Evolutionary conservation across 108 stramenopile species (phyloP), one percentile per base, ranked within the genome.

Genomic region (Pseudonitzschia multistriata): DNA sequence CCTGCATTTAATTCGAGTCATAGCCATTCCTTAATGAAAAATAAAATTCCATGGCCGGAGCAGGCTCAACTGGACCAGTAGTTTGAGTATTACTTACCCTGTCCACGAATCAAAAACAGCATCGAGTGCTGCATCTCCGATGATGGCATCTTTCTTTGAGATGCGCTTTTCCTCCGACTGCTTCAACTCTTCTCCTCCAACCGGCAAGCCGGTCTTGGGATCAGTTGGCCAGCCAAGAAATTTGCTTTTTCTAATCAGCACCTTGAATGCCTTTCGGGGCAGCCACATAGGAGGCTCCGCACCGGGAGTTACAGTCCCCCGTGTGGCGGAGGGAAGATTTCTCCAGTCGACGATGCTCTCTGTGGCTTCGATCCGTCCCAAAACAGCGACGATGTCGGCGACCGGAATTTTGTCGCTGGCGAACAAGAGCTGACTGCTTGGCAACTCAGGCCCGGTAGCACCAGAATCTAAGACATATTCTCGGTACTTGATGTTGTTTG

Each of bases 41-140:
- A n/a, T n/a, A n/a, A n/a, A n/a, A n/a, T n/a, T n/a, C n/a, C n/a
- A n/a, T n/a, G n/a, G n/a, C n/a, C n/a, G n/a, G n/a, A n/a, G n/a
- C n/a, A n/a, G n/a, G n/a, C n/a, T n/a, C n/a, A n/a, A n/a, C n/a
- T n/a, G n/a, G n/a, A n/a, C n/a, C n/a, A n/a, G n/a, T n/a, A n/a
- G n/a, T n/a, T n/a, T n/a, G n/a, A n/a, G n/a, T 13, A 17, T 45
- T 17, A 45, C 50, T 52, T 19, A 52, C 80, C 75, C 72, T 1
- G 80, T 70, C 80, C 80, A 81, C 8, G 80, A 62, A 67, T 81
- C 80, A 57, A 81, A 81, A 24, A 81, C 80, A 19, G 74, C 80
- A 53, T 81, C 80, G 3, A 81, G 54, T 24, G 80, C 80, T 5
- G 74, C 69, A 69, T 81, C 80, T 11, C 74, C 64, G 30, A 81